Evolutionary conservation across 192 early-diverging fungal species (phyloP), one percentile per base, ranked within the genome.

Genomic region (Funneliformis mosseae): DNA sequence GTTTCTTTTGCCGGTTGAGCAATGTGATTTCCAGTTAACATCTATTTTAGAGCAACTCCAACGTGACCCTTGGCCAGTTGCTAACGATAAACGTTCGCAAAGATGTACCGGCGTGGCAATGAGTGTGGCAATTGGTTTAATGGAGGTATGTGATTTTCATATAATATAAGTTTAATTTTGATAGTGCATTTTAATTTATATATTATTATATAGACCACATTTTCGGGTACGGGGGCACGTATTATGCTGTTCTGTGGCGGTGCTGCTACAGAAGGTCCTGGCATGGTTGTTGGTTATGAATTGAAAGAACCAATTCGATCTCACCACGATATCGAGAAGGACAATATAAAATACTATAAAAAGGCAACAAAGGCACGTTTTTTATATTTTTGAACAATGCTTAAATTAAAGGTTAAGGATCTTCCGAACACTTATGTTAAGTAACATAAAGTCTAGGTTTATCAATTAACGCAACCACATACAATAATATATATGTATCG

Each of bases 241-340:
- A 93, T 98, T 80, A 96, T 98, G 92, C 80, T 98, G 43, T 99
- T 99, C 83, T 86, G 89, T 63, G 97, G 98, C 67, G 98, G 98
- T 18, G 92, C 98, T 10, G 91, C 92, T 33, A 97, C 98, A 8
- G 94, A 97, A 82, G 98, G 98, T 5, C 98, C 98, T 25, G 98
- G 98, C 61, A 90, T 95, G 88, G 96, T 99, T 18, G 97, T 99
- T 1, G 94, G 95, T 16, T 88, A 88, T 39, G 97, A 98, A 83
- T 89, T 99, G 48, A 90, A 92, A 82, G 98, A 99, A 84, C 92
- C 94, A 14, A 96, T 99, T 72, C 93, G 98, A 77, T 96, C 96
- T n/a, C 98, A 99, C 85, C 95, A 97, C 81, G 98, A 99, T 78
- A 93, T 99, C 74, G 97, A 98, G 77, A 98, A 97, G 87, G 98